These are phyloP conservation scores for Fusarium mangiferae DNA, from an alignment of 2,329 filamentous ascomycete genomes.

Conservation along the genomic window DNA sequence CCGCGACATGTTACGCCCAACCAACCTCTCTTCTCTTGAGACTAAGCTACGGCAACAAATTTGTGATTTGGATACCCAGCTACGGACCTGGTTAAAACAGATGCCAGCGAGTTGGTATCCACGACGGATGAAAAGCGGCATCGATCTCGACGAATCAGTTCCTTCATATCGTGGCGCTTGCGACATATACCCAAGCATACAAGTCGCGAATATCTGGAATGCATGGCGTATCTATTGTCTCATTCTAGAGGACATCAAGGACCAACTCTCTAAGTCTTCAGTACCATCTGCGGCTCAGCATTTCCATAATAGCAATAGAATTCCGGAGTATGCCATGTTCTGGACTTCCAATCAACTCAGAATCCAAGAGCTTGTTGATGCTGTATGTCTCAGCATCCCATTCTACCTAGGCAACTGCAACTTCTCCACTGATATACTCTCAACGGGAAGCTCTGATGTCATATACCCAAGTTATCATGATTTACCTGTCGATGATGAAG, in stretches of 20 bases:
- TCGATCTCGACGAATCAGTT: background rate
- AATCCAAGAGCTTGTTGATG: background rate
- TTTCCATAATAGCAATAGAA: accelerated
- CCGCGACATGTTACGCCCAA: background rate
- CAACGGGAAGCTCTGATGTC: background rate
- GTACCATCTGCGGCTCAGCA: accelerated
- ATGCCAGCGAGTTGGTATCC: conserved; percentile 10
- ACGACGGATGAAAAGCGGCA: background rate
- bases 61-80: background rate
- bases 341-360: background rate
- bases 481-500: background rate
- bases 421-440: background rate
- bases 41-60: background rate
- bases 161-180: background rate
- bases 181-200: conserved; percentile 23
- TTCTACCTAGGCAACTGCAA: conserved; percentile 32
- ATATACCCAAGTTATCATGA: conserved; percentile 27
- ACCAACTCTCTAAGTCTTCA: background rate
- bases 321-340: accelerated
- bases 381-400: conserved; percentile 22
- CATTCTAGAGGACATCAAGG: background rate
- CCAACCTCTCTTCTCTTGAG: accelerated
- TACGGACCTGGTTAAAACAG: background rate
- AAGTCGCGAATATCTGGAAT: conserved; percentile 34
- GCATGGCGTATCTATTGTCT: conserved; percentile 24